Percentiles rank a stretch among this genome's conserved stretches.
Conservation (phyloP, 2,329 filamentous ascomycete species). For the Macroventuria anomochaeta region DNA sequence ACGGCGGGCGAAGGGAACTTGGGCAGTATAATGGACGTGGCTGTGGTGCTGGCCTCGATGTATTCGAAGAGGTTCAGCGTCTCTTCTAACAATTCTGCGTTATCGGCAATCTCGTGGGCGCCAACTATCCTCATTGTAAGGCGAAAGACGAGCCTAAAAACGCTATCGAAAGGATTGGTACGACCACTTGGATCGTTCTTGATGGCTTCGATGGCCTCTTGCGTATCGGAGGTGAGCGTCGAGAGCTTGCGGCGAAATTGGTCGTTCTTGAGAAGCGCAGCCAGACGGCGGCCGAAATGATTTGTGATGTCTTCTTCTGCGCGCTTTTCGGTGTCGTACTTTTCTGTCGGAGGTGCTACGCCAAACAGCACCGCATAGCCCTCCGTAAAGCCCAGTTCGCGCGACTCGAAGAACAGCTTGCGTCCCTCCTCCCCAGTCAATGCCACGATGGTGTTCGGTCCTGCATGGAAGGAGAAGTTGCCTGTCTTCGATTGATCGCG, state of each 20-base stretch:
- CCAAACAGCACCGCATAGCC: constrained; percentile 48
- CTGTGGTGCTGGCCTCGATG: constrained; percentile 55
- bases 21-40: constrained; percentile 60
- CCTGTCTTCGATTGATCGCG: constrained; percentile 45
- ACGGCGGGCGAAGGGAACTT: constrained; percentile 57
- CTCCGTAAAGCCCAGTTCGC: constrained; percentile 53
- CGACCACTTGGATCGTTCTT: constrained; percentile 42
- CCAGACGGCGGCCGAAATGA: constrained; percentile 32
- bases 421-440: constrained; percentile 54
- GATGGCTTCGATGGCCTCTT: constrained; percentile 49
- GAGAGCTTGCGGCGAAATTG: constrained; percentile 47
- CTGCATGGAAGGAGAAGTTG: constrained; percentile 59
- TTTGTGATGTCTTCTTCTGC: constrained; percentile 25
- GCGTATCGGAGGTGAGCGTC: constrained; percentile 51
- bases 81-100: constrained; percentile 51
- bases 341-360: constrained; percentile 20
- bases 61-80: constrained; percentile 56
- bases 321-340: constrained; percentile 17
- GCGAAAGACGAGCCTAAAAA: constrained; percentile 62
- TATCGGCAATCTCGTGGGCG: constrained; percentile 60
- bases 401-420: constrained; percentile 55
- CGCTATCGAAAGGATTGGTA: constrained; percentile 61
- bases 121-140: constrained; percentile 65
- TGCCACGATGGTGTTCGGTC: constrained; percentile 54
- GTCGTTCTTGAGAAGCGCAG: constrained; percentile 35